Conservation (phyloP, 1,139 yeast species). For the Debaryomyces sp. region DNA sequence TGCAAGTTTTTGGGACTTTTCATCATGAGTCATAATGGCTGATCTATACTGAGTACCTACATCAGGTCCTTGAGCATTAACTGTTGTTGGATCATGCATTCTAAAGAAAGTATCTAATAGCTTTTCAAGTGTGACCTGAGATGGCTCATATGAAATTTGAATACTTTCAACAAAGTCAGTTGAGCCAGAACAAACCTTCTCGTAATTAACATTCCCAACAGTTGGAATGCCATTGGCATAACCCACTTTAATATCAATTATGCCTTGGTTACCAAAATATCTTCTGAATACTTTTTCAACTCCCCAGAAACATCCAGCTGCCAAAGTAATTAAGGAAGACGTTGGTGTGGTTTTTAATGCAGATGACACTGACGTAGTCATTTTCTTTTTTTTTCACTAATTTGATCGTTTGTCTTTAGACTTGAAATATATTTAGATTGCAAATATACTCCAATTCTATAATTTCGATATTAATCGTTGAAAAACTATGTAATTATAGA, state of each 20-base stretch:
- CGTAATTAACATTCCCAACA: conserved; percentile 62
- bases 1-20: conserved; percentile 40
- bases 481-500: background rate
- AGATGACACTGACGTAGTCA: conserved; percentile 35
- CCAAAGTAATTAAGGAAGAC: conserved; percentile 60
- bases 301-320: conserved; percentile 96
- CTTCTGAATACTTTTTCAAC: conserved; percentile 82
- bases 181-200: conserved; percentile 71
- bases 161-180: conserved; percentile 79
- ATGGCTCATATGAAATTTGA: conserved; percentile 82
- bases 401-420: background rate
- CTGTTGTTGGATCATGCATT: conserved; percentile 77
- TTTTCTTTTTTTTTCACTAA: background rate
- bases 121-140: conserved; percentile 55
- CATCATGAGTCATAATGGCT: conserved; percentile 65
- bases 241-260: conserved; percentile 82
- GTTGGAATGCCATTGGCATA: conserved; percentile 75
- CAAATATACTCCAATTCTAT: background rate
- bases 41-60: conserved; percentile 84
- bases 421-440: background rate
- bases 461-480: background rate
- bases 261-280: conserved; percentile 61
- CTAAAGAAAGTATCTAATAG: conserved; percentile 83
- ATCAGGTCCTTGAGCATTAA: conserved; percentile 77
- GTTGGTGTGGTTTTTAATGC: conserved; percentile 38